Evolutionary conservation across 148 eudicot genomes (phyloP).

Genomic region (Suaeda aralocaspica): DNA sequence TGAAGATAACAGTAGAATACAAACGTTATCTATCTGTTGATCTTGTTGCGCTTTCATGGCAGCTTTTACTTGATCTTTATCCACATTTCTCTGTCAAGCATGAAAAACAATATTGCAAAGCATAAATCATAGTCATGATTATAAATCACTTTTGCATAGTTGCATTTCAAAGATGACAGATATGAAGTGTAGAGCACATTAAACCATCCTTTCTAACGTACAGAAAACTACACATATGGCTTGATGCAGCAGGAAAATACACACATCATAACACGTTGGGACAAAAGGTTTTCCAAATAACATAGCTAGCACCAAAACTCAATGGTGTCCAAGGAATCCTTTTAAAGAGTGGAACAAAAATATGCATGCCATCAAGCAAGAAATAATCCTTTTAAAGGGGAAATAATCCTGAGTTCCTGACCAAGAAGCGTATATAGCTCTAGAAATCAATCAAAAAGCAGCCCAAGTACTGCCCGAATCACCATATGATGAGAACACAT

Average conservation of each 20-base stretch:
- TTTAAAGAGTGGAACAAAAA: neutral
- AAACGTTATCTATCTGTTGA: slow-evolving; percentile 89
- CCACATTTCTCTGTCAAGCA: slow-evolving; percentile 61
- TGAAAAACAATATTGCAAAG: slow-evolving; percentile 11
- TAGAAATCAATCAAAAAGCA: neutral
- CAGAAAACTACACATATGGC: no score
- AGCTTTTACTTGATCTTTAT: slow-evolving; percentile 91
- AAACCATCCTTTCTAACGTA: neutral
- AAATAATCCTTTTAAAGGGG: no score
- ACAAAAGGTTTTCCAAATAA: neutral
- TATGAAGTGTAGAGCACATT: neutral
- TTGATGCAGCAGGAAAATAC: no score
- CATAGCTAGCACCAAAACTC: neutral
- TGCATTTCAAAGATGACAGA: neutral
- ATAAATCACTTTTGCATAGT: neutral
- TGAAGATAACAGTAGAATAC: slow-evolving; percentile 7
- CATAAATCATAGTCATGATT: neutral
- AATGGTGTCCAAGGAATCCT: neutral
- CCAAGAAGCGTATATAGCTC: neutral
- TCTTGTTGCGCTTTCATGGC: slow-evolving; percentile 99
- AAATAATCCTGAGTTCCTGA: neutral
- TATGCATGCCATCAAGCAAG: neutral
- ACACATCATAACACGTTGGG: neutral
- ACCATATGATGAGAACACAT: neutral
- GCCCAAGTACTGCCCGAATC: neutral